Evolutionary conservation across 2,329 filamentous ascomycete species (phyloP), one percentile per base, ranked within the genome.

Genomic region (Claviceps fusiformis): DNA sequence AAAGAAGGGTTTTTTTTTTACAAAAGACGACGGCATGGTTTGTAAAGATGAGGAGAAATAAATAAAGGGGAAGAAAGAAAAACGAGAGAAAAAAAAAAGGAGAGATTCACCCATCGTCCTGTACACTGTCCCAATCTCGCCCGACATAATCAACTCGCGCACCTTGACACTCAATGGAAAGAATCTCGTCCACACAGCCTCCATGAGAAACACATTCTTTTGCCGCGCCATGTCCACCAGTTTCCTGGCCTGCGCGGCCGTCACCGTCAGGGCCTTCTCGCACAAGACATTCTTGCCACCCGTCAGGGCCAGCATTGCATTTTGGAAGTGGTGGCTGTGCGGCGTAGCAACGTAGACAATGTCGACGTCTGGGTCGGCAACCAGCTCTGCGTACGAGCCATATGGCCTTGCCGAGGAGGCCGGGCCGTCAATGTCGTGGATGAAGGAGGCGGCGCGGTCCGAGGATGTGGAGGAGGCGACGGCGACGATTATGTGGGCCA

Each of bases 321-420:
- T 92, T 69, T 95, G 89, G 74, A 91, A 95, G 74, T 95, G 90
- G 69, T 95, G 90, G 63, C 87, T 91, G 73, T 95, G 90, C 17
- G 90, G 90, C 4, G 90, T 95, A 29, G 89, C 89, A 55, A 95
- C 81, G 70, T 95, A 95, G 71, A 95, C 72, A 62, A 95, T 87
- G 68, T 95, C 87, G 61, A 95, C 80, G 63, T 88, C 79, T 7
- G 85, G 74, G 67, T 95, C 88, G 52, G 80, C 78, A 31, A 92
- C 89, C 33, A 95, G 79, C 67, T 90, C 87, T 58, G 83, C 78
- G 70, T 95, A 95, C 11, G 85, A 88, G 57, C 86, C 87, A 66
- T 95, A 95, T 10, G 85, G 78, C 62, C 81, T 81, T 56, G 86
- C 85, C 8, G 31, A 33, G 8, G 81, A 76, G 19, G 78, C 72